Conservation (phyloP, 257 asterid genomes). For the Fraxinus anomala region DNA sequence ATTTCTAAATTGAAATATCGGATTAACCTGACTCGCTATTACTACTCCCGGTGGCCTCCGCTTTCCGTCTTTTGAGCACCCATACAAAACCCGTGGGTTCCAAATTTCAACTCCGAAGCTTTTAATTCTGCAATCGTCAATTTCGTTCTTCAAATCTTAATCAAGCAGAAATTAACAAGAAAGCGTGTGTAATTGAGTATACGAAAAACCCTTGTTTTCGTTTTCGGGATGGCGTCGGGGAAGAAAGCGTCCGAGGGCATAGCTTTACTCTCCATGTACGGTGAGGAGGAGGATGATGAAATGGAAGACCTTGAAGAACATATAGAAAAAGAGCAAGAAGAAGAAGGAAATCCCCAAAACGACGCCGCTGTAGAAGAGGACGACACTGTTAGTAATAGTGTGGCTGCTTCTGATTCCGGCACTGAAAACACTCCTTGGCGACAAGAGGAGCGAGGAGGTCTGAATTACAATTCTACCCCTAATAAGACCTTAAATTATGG, state of each 20-base stretch:
- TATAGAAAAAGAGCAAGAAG: constrained; percentile 29
- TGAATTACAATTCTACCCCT: constrained; percentile 40
- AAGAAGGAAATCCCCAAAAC: constrained; percentile 24
- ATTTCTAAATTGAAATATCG: neutral
- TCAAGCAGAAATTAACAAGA: neutral
- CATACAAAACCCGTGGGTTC: neutral
- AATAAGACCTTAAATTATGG: constrained; percentile 32
- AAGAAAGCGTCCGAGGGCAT: constrained; percentile 88
- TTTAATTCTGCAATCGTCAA: neutral
- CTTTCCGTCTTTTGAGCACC: neutral
- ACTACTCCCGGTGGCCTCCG: neutral
- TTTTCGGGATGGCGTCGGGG: constrained; percentile 57
- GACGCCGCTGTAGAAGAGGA: constrained; percentile 27
- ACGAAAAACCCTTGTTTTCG: constrained; percentile 20
- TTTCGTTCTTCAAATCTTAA: neutral
- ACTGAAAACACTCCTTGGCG: constrained; percentile 32
- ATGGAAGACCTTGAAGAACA: constrained; percentile 58
- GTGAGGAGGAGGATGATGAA: constrained; percentile 77
- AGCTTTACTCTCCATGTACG: constrained; percentile 83
- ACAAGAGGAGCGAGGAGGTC: constrained; percentile 40
- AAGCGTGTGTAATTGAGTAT: neutral
- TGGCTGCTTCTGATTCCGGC: constrained; percentile 29
- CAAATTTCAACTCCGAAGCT: neutral
- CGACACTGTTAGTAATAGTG: constrained; percentile 20
- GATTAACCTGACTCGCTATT: neutral